A percentile compares a stretch with the other conserved stretches of the same genome.
These are phyloP conservation scores for Borealophlyctis nickersoniae DNA, from an alignment of 192 early-diverging fungal genomes.

Conservation along the genomic window DNA sequence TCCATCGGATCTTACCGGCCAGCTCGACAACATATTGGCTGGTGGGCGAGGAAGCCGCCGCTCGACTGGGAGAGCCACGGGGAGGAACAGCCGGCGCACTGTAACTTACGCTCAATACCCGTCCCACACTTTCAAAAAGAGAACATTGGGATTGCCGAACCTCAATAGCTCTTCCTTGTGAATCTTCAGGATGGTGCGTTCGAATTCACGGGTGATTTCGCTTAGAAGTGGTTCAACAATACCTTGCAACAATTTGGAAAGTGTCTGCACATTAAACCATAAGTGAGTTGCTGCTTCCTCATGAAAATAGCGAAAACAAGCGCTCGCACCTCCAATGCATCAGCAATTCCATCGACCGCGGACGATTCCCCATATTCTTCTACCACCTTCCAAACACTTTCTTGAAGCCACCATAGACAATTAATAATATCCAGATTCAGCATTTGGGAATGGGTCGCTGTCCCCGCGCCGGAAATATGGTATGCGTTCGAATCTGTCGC, in stretches of 20 bases:
- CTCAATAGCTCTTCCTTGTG: constrained; percentile 63
- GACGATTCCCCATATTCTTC: constrained; percentile 52
- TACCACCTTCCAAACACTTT: constrained; percentile 57
- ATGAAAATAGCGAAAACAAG: constrained; percentile 23
- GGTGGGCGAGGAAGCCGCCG: constrained; percentile 35
- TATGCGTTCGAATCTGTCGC: constrained; percentile 41
- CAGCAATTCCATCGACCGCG: constrained; percentile 31
- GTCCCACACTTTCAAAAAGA: too few species aligned
- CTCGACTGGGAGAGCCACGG: constrained; percentile 3
- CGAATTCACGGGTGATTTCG: constrained; percentile 53
- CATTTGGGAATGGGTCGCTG: constrained; percentile 42
- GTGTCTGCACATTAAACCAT: constrained; percentile 32
- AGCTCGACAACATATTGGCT: constrained; percentile 63
- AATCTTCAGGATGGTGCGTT: constrained; percentile 54
- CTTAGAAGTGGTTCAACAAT: constrained; percentile 54
- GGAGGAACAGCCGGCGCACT: too few species aligned
- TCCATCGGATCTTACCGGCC: constrained; percentile 53
- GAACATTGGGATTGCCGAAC: constrained; percentile 9
- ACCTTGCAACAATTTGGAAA: constrained; percentile 47
- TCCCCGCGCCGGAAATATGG: constrained; percentile 32
- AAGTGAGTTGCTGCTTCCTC: not conserved
- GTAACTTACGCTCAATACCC: too few species aligned
- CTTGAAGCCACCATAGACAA: constrained; percentile 55
- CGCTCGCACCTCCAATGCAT: not conserved
- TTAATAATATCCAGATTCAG: constrained; percentile 63